phyloP scores from a whole-genome alignment of 345 rosid species.

The Hibiscus syriacus region DNA sequence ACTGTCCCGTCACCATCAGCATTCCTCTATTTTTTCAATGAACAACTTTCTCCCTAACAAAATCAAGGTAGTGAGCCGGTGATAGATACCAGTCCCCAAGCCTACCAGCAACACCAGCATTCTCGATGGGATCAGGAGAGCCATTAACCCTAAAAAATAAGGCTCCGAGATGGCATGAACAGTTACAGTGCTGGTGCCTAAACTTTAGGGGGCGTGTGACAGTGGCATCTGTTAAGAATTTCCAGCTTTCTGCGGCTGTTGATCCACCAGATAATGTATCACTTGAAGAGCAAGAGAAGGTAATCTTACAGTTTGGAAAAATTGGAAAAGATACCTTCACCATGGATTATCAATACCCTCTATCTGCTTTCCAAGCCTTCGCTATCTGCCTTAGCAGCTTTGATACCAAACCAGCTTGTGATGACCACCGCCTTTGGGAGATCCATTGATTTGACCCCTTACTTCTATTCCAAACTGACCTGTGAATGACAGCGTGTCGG shows the following conservation, averaged over 20 bases:
- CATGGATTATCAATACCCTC: slow-evolving; percentile 89
- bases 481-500: not conserved
- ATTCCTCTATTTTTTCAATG: slow-evolving; percentile 27
- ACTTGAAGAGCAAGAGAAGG: slow-evolving; percentile 69
- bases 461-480: not conserved
- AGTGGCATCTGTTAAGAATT: slow-evolving; percentile 94
- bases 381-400: slow-evolving; percentile 94
- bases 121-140: slow-evolving; percentile 29
- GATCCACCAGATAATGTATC: slow-evolving; percentile 52
- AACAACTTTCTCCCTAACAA: slow-evolving; percentile 22
- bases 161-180: slow-evolving; percentile 97
- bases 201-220: slow-evolving; percentile 95
- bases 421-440: slow-evolving; percentile 22
- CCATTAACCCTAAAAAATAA: slow-evolving; percentile 76
- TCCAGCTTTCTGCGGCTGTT: slow-evolving; percentile 81
- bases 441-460: not conserved
- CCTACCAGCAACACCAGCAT: slow-evolving; percentile 22
- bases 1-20: slow-evolving; percentile 50
- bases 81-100: slow-evolving; percentile 30
- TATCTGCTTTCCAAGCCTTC: slow-evolving; percentile 92
- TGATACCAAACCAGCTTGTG: slow-evolving; percentile 93
- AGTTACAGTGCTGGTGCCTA: slow-evolving; percentile 95
- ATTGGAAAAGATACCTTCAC: slow-evolving; percentile 92
- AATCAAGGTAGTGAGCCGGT: slow-evolving; percentile 35
- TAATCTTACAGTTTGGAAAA: slow-evolving; percentile 87